These are phyloP conservation scores for Stellera chamaejasme DNA, from an alignment of 345 rosid species.

Conservation along the genomic window DNA sequence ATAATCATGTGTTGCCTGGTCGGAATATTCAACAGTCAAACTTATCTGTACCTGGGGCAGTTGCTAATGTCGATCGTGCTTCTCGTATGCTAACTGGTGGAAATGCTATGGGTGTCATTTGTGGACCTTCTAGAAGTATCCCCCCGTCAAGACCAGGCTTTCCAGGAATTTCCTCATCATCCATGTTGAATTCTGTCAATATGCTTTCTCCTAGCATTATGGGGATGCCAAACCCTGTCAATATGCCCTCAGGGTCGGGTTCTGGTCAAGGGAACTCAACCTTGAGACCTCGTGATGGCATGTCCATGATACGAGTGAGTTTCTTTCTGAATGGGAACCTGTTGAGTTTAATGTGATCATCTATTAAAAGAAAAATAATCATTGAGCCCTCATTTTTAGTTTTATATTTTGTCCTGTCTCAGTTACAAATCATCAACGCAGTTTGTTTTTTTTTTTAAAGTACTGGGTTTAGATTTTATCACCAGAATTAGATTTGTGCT, in stretches of 20 bases:
- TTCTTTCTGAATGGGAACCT: neutral
- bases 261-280: slow-evolving; percentile 61
- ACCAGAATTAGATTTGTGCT: too few relatives aligned
- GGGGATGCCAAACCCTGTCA: slow-evolving; percentile 59
- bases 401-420: too few relatives aligned
- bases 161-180: slow-evolving; percentile 59
- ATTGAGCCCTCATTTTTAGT: too few relatives aligned
- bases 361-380: too few relatives aligned
- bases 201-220: slow-evolving; percentile 58
- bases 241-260: slow-evolving; percentile 48
- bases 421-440: neutral
- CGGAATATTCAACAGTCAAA: slow-evolving; percentile 60
- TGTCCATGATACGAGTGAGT: slow-evolving; percentile 69
- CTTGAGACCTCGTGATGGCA: slow-evolving; percentile 60
- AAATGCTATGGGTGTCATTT: slow-evolving; percentile 51
- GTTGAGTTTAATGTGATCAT: neutral
- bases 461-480: too few relatives aligned
- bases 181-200: slow-evolving; percentile 44
- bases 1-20: slow-evolving; percentile 48
- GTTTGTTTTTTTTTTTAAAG: too few relatives aligned
- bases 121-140: slow-evolving; percentile 54
- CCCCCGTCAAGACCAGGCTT: slow-evolving; percentile 61
- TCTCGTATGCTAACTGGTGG: slow-evolving; percentile 57
- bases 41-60: slow-evolving; percentile 51
- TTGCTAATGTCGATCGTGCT: slow-evolving; percentile 51